Base-by-base conservation (phyloP, 2,329 filamentous ascomycete species). In the Penicillium digitatum region DNA sequence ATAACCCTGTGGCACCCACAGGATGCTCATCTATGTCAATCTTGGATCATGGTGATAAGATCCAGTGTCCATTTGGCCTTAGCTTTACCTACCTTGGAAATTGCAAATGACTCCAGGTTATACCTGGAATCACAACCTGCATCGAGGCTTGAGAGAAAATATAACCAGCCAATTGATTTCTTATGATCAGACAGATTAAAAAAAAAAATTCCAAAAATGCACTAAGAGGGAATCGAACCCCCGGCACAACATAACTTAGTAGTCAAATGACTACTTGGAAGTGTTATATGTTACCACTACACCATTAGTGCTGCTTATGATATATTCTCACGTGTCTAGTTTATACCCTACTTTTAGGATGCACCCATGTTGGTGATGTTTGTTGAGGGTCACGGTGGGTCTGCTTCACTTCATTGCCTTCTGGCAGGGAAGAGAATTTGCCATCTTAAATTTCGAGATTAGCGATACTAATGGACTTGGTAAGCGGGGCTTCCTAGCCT, bases 211-310 rank as follows among this genome's bases (percentile, higher is more conserved):
- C 3, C 43, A 40, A 34, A 24, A 24, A 34, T 50, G 48, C 48
- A 50, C 48, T 50, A 50, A 50, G 48, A 50, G 48, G 48, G 48
- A 50, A 50, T 50, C 48, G 48, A 50, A 50, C 48, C 48, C 48
- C 48, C 48, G 48, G 48, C 48, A 50, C 48, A 50, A 50, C 48
- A 50, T 50, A 24, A 26, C 48, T 48, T 8, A 18, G 16, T 22
- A 18, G 29, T 43, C 43, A n/a, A 1, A 11, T 32, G 43, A 45
- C 14, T 8, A 44, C 27, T 27, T 50, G 48, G 48, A 50, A 50
- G 48, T 50, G 48, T 50, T 50, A 50, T 50, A 50, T 50, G 48
- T 50, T 50, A 50, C 48, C 48, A 50, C 48, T 50, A 50, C 48
- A 50, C 48, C 48, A 50, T 50, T 50, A 50, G 48, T 50, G 48